These are phyloP conservation scores for Raffaelea deltoideospora DNA, from an alignment of 2,329 filamentous ascomycete species.

Conservation along the genomic window DNA sequence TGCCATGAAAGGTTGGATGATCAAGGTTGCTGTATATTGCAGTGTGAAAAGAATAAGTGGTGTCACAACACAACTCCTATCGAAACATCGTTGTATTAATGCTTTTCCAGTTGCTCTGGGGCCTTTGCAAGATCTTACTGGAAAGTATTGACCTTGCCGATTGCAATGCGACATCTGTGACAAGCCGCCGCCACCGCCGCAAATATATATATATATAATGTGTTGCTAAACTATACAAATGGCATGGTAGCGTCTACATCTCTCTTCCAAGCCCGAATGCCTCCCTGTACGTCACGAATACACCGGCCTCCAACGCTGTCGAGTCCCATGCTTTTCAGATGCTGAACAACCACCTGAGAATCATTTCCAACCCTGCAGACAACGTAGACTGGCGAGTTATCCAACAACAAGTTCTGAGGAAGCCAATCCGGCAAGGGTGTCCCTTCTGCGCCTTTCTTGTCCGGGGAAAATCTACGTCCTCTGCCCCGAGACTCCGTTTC, in stretches of 20 bases:
- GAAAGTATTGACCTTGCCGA: too few species aligned
- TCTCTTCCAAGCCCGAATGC: conserved; percentile 57
- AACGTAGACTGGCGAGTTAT: conserved; percentile 45
- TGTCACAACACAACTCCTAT: too few species aligned
- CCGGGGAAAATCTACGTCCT: background rate
- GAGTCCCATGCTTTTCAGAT: conserved; percentile 46
- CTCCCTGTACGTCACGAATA: conserved; percentile 58
- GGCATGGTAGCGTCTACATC: conserved; percentile 46
- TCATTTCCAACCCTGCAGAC: conserved; percentile 67
- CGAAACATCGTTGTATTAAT: too few species aligned
- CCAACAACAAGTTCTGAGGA: conserved; percentile 19
- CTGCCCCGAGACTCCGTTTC: conserved; percentile 5
- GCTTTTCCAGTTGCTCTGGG: too few species aligned
- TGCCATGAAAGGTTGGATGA: too few species aligned
- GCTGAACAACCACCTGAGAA: conserved; percentile 54
- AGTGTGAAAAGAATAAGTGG: too few species aligned
- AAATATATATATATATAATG: too few species aligned
- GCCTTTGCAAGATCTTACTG: too few species aligned
- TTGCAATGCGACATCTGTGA: too few species aligned
- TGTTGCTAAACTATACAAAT: conserved; percentile 34
- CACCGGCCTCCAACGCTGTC: conserved; percentile 36
- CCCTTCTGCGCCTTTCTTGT: conserved; percentile 1
- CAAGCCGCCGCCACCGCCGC: background rate
- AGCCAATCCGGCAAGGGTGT: conserved; percentile 19
- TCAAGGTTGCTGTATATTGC: too few species aligned